Evolutionary conservation across 805 yeast species (phyloP), one percentile per base, ranked within the genome.

Genomic region (Hanseniaspora meyeri): DNA sequence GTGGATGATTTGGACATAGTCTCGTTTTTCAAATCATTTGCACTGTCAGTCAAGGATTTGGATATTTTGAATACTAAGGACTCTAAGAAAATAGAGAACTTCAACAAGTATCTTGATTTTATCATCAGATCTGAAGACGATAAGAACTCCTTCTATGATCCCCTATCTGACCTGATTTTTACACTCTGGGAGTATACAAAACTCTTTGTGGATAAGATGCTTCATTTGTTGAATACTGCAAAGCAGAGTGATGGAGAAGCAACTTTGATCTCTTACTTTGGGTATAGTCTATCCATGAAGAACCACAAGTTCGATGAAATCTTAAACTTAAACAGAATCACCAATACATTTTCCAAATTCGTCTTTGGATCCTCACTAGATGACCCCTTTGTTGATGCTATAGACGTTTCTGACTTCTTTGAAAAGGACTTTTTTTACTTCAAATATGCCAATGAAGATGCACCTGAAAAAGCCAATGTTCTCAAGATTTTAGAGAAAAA

Each of bases 61-160:
- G 37, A 36, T 11, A 19, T 46, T 7, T 10, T 16, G 4, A 29
- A 39, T 4, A 11, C 31, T 3, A 24, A 29, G 3, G 17, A 24
- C 9, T 6, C 6, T 14, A 39, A 45, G 1, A 40, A 52, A 43
- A 20, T 37, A 3, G 4, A 43, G 4, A 43, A 43, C 17, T 38
- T 46, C 3, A 31, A 46, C 42, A 53, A 46, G 16, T 53, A 46
- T 16, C 34, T 53, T n/a, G 40, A 27, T 14, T 53, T 53, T 40
- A 31, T 53, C 9, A 11, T 8, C 20, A n/a, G 31, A 19, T 14
- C 20, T 16, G n/a, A 53, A 17, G 14, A 42, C 27, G 34, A 42
- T 11, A 11, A 43, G 2, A 12, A 17, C 2, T 6, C 10, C 12
- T 14, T 20, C n/a, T 53, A 53, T 38, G 57, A 53, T 20, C 57